phyloP scores from a whole-genome alignment of 2,329 filamentous ascomycete genomes.

The Penicillium sclerotigenum region DNA sequence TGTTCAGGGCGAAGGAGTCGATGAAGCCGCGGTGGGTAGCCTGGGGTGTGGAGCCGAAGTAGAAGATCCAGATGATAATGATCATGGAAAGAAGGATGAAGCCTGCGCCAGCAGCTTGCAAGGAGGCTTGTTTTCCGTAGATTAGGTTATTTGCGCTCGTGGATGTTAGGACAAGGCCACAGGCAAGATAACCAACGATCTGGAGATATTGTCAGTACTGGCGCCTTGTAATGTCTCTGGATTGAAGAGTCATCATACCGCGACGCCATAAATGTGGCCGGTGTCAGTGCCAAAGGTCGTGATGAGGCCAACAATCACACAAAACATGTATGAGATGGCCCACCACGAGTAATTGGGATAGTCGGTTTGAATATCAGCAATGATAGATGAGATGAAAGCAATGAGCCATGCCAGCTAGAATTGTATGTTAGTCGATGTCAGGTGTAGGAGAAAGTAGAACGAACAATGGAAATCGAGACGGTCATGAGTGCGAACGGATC shows the following conservation, averaged over 20 bases:
- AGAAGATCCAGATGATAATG: slow-evolving; percentile 94
- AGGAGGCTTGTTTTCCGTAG: slow-evolving; percentile 66
- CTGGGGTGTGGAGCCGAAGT: slow-evolving; percentile 90
- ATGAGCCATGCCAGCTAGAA: slow-evolving; percentile 89
- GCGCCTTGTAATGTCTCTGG: background rate
- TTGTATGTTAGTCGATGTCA: slow-evolving; percentile 5
- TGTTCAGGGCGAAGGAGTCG: slow-evolving; percentile 91
- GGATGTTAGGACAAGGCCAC: slow-evolving; percentile 78
- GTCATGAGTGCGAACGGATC: slow-evolving; percentile 96
- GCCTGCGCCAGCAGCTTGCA: slow-evolving; percentile 84
- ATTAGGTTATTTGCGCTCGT: slow-evolving; percentile 83
- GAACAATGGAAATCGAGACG: slow-evolving; percentile 83
- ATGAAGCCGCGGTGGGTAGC: slow-evolving; percentile 84
- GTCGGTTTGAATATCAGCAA: slow-evolving; percentile 55
- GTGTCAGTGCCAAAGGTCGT: slow-evolving; percentile 81
- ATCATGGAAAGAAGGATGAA: slow-evolving; percentile 94
- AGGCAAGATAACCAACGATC: slow-evolving; percentile 80
- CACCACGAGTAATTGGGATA: slow-evolving; percentile 94
- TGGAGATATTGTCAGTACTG: slow-evolving; percentile 36
- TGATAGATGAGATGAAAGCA: slow-evolving; percentile 79
- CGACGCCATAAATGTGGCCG: slow-evolving; percentile 84
- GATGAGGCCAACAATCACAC: slow-evolving; percentile 74
- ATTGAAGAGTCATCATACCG: slow-evolving; percentile 49
- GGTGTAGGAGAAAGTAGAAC: slow-evolving; percentile 39
- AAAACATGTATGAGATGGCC: slow-evolving; percentile 80